These are phyloP conservation scores for Trichoderma semiorbis DNA, from an alignment of 2,329 filamentous ascomycete species.

Conservation along the genomic window DNA sequence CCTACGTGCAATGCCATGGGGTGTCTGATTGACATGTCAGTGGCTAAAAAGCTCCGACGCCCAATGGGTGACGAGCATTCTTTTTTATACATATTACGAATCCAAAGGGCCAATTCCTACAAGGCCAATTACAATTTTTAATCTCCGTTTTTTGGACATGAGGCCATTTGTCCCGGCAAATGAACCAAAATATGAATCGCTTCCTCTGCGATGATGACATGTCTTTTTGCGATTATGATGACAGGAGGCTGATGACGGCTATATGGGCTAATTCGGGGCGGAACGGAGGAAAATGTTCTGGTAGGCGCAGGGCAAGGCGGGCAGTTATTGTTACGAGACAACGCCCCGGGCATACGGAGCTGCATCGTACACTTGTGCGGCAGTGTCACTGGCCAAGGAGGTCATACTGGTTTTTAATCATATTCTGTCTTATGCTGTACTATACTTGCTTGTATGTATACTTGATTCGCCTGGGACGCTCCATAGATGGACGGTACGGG, in stretches of 20 bases:
- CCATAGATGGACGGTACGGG: slow-evolving; percentile 1
- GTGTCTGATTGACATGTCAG: background rate
- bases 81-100: background rate
- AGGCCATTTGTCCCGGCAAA: slow-evolving; percentile 12
- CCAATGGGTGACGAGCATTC: background rate
- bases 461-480: slow-evolving; percentile 11
- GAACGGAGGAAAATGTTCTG: background rate
- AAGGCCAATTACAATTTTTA: slow-evolving; percentile 10
- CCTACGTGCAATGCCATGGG: background rate
- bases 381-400: slow-evolving; percentile 10
- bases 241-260: slow-evolving; percentile 29
- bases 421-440: slow-evolving; percentile 18
- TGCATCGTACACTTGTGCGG: slow-evolving; percentile 5
- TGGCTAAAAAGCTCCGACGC: background rate
- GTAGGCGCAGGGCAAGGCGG: slow-evolving; percentile 17
- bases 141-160: slow-evolving; percentile 20
- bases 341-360: slow-evolving; percentile 3
- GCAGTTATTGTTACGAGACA: slow-evolving; percentile 13
- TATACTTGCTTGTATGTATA: slow-evolving; percentile 17
- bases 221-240: slow-evolving; percentile 31
- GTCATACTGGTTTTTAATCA: slow-evolving; percentile 13
- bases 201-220: slow-evolving; percentile 23
- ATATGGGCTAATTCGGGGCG: slow-evolving; percentile 23
- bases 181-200: slow-evolving; percentile 21
- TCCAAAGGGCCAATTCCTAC: background rate